Base-by-base conservation (phyloP, 108 stramenopile species). In the Cyclotella atomus region DNA sequence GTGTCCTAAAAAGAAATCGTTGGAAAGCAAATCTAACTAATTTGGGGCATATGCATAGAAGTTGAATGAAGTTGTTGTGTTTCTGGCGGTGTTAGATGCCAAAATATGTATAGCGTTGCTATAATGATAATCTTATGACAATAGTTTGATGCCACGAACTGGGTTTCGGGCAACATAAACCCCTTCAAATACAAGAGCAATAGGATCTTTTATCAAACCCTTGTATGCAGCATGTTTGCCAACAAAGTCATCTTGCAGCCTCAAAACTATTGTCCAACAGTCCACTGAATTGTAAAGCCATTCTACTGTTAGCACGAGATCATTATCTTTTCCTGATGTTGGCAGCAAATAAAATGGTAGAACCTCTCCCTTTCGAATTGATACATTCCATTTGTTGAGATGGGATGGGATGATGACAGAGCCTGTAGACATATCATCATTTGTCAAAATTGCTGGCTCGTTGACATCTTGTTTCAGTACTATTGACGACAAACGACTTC, bases 401-500 rank as follows among this genome's bases (percentile, higher is more conserved):
- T 47, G 17, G 9, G 70, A 41, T 43, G 70, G 70, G 15, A 49
- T 64, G 25, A 73, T 55, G 19, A 73, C 28, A 29, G 71, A 71
- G 6, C 49, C 71, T 28, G 59, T 61, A 30, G 24, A 29, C 15
- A 47, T 21, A 43, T 29, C 19, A 17, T 34, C 15, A 69, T 52
- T 30, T 20, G 3, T 6, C 16, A 19, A 0, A 25, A 1, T 34
- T 53, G 19, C 5, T 25, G 17, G 4, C 36, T 21, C 53, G 0
- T 30, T 17, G 36, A 1, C 27, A 36, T 36, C 24, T 14, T 25
- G 20, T 1, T 12, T 23, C 47, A 61, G 15, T 6, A 43, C 75
- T 24, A 68, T 12, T 2, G 67, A 59, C 0, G 75, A 59, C 28
- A 76, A 68, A 23, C 67, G 75, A 63, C 75, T 76, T n/a, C 67